Evolutionary conservation across 805 yeast genomes (phyloP).

Genomic region (Scheffersomyces stipitis): DNA sequence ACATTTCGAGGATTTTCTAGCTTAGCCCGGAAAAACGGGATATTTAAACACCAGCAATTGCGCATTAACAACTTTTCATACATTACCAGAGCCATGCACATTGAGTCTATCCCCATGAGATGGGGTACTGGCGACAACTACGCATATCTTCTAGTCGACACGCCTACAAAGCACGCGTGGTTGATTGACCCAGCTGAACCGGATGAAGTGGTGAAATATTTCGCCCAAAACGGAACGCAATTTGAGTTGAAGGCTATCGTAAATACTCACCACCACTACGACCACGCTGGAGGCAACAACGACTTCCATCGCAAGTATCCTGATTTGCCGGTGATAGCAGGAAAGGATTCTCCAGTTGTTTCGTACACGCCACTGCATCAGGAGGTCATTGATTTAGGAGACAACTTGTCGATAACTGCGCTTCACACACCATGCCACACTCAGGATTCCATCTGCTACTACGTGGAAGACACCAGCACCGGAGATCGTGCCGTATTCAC

Average conservation of each 20-base stretch:
- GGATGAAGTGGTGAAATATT: constrained; percentile 50
- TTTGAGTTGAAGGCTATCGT: constrained; percentile 71
- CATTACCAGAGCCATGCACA: constrained; percentile 85
- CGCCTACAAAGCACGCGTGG: constrained; percentile 66
- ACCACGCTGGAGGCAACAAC: constrained; percentile 87
- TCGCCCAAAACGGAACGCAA: constrained; percentile 40
- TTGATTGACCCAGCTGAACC: constrained; percentile 93
- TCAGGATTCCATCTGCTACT: constrained; percentile 91
- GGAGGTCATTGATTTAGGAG: constrained; percentile 64
- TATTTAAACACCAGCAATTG: no score
- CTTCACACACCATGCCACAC: constrained; percentile 98
- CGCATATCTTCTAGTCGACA: constrained; percentile 75
- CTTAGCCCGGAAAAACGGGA: no score
- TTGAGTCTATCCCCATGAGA: constrained; percentile 83
- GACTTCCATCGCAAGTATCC: constrained; percentile 41
- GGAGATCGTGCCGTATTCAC: constrained; percentile 79
- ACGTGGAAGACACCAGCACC: constrained; percentile 61
- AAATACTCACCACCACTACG: constrained; percentile 95
- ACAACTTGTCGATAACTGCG: constrained; percentile 65
- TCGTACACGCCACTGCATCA: constrained; percentile 66
- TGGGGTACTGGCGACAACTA: constrained; percentile 95
- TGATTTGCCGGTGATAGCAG: constrained; percentile 72
- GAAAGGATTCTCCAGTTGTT: constrained; percentile 75
- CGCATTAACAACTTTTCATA: no score
- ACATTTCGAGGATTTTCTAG: no score